phyloP scores from a whole-genome alignment of 108 stramenopile species.

The Fragilaria radians region DNA sequence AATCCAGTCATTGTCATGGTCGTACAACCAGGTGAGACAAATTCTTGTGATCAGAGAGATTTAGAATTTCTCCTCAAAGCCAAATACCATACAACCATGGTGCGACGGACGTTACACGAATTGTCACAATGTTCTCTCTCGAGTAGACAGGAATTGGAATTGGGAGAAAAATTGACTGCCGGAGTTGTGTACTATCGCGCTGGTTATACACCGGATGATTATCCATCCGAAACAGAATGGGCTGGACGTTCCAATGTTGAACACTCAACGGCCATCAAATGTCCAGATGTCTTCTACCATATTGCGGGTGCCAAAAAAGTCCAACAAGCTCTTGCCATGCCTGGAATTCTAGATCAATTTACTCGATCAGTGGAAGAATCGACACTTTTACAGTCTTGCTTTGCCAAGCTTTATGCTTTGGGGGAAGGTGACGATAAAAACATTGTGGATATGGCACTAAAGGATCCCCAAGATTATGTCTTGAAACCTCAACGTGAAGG shows the following conservation, averaged over 20 bases:
- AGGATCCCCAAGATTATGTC: constrained; percentile 69
- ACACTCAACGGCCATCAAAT: constrained; percentile 81
- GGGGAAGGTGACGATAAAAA: constrained; percentile 64
- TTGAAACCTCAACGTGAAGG: constrained; percentile 99
- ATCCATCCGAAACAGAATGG: constrained; percentile 86
- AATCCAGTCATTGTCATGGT: constrained; percentile 77
- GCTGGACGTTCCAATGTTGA: constrained; percentile 79
- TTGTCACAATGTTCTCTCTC: constrained; percentile 21
- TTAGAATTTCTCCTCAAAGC: constrained; percentile 88
- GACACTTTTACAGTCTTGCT: constrained; percentile 53
- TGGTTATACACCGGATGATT: constrained; percentile 95
- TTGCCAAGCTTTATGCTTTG: constrained; percentile 77
- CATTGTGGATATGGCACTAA: constrained; percentile 59
- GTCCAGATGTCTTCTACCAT: constrained; percentile 91
- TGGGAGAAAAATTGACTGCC: constrained; percentile 26
- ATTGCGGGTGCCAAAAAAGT: constrained; percentile 98
- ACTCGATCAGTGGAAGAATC: constrained; percentile 26
- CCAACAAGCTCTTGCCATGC: constrained; percentile 90
- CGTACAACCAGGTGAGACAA: constrained; percentile 93
- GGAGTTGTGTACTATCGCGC: constrained; percentile 93
- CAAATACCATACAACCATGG: constrained; percentile 65
- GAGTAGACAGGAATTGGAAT: constrained; percentile 23
- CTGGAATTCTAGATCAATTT: constrained; percentile 83
- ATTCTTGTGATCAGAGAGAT: constrained; percentile 92
- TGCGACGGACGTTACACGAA: constrained; percentile 69